Conservation (phyloP, 1,139 yeast genomes). For the Debaryomyces singareniensis region DNA sequence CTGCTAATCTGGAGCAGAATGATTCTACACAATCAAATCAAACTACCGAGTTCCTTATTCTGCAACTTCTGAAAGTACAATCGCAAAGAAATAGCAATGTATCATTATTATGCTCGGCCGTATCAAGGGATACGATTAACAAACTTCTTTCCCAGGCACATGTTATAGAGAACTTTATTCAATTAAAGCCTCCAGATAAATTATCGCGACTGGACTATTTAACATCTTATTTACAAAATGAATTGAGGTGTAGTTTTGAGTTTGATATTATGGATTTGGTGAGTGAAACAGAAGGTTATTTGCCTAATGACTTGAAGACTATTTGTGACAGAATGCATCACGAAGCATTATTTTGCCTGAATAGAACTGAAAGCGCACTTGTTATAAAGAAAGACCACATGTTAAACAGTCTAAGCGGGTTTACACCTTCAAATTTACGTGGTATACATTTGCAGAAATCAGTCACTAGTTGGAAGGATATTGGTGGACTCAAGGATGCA, state of each 20-base stretch:
- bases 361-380: constrained; percentile 9
- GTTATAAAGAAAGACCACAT: constrained; percentile 31
- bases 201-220: constrained; percentile 50
- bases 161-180: constrained; percentile 57
- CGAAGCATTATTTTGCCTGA: constrained; percentile 41
- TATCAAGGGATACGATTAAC: constrained; percentile 63
- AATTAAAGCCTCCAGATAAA: constrained; percentile 67
- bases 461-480: constrained; percentile 72
- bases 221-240: constrained; percentile 33
- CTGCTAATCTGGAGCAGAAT: constrained; percentile 66
- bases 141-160: constrained; percentile 60
- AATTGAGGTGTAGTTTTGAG: constrained; percentile 23
- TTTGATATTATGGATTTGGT: constrained; percentile 68
- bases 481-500: constrained; percentile 81
- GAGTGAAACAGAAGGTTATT: constrained; percentile 80
- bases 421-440: constrained; percentile 73
- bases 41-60: constrained; percentile 40
- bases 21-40: constrained; percentile 58
- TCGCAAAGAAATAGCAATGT: constrained; percentile 39
- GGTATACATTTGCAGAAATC: constrained; percentile 85
- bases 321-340: constrained; percentile 72
- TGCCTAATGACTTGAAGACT: constrained; percentile 74
- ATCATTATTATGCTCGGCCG: constrained; percentile 51
- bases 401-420: constrained; percentile 55
- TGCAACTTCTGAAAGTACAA: constrained; percentile 35